Base-by-base conservation (phyloP, 2,329 filamentous ascomycete genomes). In the Penicillium sp. region DNA sequence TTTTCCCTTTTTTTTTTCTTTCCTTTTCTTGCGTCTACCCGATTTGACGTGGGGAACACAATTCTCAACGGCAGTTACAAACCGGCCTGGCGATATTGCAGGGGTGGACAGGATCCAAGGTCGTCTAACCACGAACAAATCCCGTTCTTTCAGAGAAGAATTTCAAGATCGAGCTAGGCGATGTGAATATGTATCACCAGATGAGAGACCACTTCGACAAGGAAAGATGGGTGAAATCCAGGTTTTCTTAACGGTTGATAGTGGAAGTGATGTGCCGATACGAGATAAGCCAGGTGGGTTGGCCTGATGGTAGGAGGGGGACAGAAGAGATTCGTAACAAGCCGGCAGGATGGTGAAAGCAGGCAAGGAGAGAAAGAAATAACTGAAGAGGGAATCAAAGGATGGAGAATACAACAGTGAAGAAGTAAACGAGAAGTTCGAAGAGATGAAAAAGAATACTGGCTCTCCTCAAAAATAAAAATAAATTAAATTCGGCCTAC, bases 61-160 rank as follows among this genome's bases (percentile, higher is more conserved):
- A 59, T 54, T 50, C 49, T 64, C 56, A 60, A 67, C 54, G 54
- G 58, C 55, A 55, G 60, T 70, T 67, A 60, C 51, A 63, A 70
- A 66, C 56, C 46, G 62, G 64, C 24, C 67, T 61, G 58, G 61
- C 48, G 42, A 49, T 54, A 45, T 61, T 61, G 61, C 59, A 60
- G 57, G 56, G 50, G 59, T 52, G 28, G 47, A 40, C 52, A 18
- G 31, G 33, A 24, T 24, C 37, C 47, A 42, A 50, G 48, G 37
- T 55, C 44, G 50, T 51, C 46, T 49, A 53, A 56, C 43, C 42
- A 10, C 23, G 34, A 44, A 51, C 48, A 48, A 40, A 54, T 57
- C 52, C 54, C 47, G 58, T 55, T 52, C 57, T 66, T 62, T 61
- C 56, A 59, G 51, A 67, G 18, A 42, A 31, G 18, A 11, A 14